phyloP scores from a whole-genome alignment of 257 asterid species.

The Fraxinus excelsior region DNA sequence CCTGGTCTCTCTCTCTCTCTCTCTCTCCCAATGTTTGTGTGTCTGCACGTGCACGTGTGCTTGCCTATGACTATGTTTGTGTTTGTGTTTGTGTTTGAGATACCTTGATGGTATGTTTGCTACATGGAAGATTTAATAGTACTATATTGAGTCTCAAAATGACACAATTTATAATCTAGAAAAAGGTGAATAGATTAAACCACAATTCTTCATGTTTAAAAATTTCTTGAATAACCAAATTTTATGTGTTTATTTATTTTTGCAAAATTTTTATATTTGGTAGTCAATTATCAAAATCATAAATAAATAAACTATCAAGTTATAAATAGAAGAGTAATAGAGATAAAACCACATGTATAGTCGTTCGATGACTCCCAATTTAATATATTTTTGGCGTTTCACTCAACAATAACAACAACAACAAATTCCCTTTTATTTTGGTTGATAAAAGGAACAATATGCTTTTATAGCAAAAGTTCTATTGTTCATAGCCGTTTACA shows the following conservation, averaged over 20 bases:
- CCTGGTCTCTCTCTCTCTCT: conserved; percentile 55
- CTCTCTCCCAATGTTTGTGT: conserved; percentile 7
- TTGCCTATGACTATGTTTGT: no score
- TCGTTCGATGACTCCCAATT: not conserved
- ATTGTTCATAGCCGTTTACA: no score
- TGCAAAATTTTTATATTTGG: no score
- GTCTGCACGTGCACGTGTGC: not conserved
- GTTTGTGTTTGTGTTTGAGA: not conserved
- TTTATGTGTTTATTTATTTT: no score
- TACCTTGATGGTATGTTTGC: not conserved
- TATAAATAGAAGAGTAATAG: not conserved
- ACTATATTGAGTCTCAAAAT: not conserved
- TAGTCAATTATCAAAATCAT: not conserved
- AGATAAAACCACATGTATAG: not conserved
- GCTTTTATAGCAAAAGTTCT: no score
- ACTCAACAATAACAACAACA: not conserved
- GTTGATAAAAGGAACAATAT: not conserved
- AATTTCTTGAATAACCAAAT: not conserved
- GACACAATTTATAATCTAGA: not conserved
- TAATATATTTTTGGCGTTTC: not conserved
- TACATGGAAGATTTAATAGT: not conserved
- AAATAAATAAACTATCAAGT: no score
- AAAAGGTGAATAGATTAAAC: not conserved
- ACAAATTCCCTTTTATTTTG: not conserved
- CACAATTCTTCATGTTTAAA: not conserved